Evolutionary conservation across 2,329 filamentous ascomycete genomes (phyloP).

Genomic region (Colletotrichum plurivorum): DNA sequence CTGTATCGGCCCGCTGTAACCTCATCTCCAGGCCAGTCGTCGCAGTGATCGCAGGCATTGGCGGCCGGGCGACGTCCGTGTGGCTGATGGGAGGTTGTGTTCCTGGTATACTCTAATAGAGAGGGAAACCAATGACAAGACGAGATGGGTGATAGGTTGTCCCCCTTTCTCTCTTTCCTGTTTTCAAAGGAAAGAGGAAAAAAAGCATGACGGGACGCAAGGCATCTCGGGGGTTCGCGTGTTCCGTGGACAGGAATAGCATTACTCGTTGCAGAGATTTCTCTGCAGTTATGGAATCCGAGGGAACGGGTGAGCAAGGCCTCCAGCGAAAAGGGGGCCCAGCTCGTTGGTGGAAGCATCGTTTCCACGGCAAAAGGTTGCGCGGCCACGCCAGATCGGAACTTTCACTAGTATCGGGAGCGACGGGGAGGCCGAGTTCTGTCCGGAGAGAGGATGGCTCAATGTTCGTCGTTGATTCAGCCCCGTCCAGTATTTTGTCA

Average conservation of each 20-base stretch:
- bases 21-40: slow-evolving; percentile 9
- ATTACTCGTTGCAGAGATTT: neutral
- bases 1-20: slow-evolving; percentile 18
- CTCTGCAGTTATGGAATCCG: neutral
- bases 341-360: too few relatives aligned
- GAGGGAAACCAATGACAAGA: too few relatives aligned
- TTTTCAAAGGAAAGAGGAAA: too few relatives aligned
- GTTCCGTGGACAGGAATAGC: neutral
- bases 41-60: neutral
- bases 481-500: neutral
- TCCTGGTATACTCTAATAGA: too few relatives aligned
- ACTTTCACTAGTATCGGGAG: neutral
- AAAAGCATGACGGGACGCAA: neutral
- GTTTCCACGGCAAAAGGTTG: too few relatives aligned
- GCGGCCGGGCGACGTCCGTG: slow-evolving; percentile 1
- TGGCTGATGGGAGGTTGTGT: neutral
- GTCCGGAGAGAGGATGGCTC: neutral
- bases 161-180: neutral
- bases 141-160: neutral
- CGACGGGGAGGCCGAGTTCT: too few relatives aligned
- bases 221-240: neutral
- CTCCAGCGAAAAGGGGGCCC: neutral
- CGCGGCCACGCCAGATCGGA: too few relatives aligned
- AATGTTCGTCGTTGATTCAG: neutral
- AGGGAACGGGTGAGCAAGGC: neutral